Conservation (phyloP, 495 filamentous ascomycete genomes). For the Penicillium cinerascens region DNA sequence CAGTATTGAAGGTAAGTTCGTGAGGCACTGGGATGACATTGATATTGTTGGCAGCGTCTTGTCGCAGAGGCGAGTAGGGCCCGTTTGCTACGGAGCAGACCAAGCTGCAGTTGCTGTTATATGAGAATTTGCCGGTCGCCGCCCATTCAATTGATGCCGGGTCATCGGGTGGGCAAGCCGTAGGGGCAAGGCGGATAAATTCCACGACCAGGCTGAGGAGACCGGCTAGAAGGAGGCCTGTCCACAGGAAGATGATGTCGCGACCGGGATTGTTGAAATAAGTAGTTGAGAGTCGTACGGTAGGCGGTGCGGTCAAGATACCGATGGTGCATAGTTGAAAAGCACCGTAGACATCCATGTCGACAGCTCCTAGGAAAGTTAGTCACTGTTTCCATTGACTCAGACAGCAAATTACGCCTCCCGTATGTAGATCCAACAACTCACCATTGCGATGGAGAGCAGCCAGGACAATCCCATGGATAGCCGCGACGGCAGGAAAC, state of each 20-base stretch:
- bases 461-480: constrained; percentile 57
- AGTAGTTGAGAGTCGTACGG: constrained; percentile 52
- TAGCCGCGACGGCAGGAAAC: constrained; percentile 56
- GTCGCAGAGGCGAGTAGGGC: constrained; percentile 48
- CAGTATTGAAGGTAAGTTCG: constrained; percentile 49
- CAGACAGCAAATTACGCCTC: neutral
- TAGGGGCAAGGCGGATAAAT: constrained; percentile 48
- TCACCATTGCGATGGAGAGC: constrained; percentile 49
- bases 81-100: constrained; percentile 38
- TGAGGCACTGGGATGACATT: constrained; percentile 52
- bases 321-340: constrained; percentile 62
- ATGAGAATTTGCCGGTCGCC: constrained; percentile 28
- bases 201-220: constrained; percentile 56
- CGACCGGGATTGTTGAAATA: constrained; percentile 59
- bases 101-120: constrained; percentile 26
- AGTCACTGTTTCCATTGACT: neutral
- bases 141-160: constrained; percentile 32
- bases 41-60: constrained; percentile 48
- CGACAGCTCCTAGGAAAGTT: constrained; percentile 45
- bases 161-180: constrained; percentile 37
- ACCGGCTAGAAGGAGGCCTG: constrained; percentile 52
- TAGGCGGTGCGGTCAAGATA: constrained; percentile 55
- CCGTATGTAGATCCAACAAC: constrained; percentile 7
- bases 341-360: constrained; percentile 63
- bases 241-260: constrained; percentile 62